Percentiles rank a stretch among this genome's conserved stretches.
phyloP scores from a whole-genome alignment of 495 filamentous ascomycete species.

The Daldinia childiae region DNA sequence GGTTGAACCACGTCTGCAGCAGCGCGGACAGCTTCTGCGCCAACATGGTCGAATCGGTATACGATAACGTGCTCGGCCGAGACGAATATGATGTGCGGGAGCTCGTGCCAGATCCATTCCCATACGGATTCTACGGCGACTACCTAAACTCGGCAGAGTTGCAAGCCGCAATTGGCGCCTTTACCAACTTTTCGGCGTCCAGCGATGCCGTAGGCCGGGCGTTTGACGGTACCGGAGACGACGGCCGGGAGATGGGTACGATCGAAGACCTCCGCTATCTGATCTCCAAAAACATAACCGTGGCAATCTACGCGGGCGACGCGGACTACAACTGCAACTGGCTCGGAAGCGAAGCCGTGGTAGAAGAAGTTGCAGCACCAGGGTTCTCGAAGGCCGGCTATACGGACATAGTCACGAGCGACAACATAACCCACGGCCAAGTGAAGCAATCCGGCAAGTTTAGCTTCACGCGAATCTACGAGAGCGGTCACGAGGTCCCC shows the following conservation, averaged over 20 bases:
- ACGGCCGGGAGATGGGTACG: conserved; percentile 61
- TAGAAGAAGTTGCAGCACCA: conserved; percentile 55
- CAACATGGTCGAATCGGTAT: conserved; percentile 61
- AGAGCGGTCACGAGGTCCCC: conserved; percentile 73
- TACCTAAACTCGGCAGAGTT: conserved; percentile 68
- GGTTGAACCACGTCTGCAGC: conserved; percentile 39
- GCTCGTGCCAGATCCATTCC: conserved; percentile 67
- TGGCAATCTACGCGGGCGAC: conserved; percentile 68
- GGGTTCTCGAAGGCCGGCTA: conserved; percentile 63
- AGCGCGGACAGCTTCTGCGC: conserved; percentile 65
- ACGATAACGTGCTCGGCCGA: conserved; percentile 60
- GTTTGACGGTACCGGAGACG: conserved; percentile 66
- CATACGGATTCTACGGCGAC: conserved; percentile 64
- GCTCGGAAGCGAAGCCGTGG: conserved; percentile 65
- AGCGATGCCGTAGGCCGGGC: conserved; percentile 58
- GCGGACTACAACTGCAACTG: conserved; percentile 73
- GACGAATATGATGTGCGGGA: conserved; percentile 70
- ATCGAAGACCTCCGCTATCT: conserved; percentile 60
- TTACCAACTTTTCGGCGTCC: conserved; percentile 63
- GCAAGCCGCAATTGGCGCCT: conserved; percentile 67
- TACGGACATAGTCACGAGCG: conserved; percentile 63
- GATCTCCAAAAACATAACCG: conserved; percentile 61
- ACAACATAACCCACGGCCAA: conserved; percentile 68
- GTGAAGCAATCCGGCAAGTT: conserved; percentile 70
- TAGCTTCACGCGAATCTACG: conserved; percentile 70